Evolutionary conservation across 2,329 filamentous ascomycete genomes (phyloP).

Genomic region (Cryphonectria nitschkei): DNA sequence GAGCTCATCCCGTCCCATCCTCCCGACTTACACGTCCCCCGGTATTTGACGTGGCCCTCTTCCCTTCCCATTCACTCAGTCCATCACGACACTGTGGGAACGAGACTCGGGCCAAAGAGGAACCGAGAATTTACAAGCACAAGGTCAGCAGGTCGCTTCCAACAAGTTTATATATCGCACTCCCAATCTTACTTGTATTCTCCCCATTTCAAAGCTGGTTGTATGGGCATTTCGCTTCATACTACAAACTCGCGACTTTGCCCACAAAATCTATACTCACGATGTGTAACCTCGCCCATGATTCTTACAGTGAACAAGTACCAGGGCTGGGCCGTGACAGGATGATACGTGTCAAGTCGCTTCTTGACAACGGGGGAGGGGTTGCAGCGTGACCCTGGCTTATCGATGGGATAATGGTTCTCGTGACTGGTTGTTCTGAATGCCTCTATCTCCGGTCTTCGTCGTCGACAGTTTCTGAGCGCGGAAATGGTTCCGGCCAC

Average conservation of each 20-base stretch:
- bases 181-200: too few relatives aligned
- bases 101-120: slow-evolving; percentile 7
- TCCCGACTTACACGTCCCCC: slow-evolving; percentile 24
- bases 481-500: slow-evolving; percentile 43
- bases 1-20: slow-evolving; percentile 20
- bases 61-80: background rate
- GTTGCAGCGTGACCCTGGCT: slow-evolving; percentile 23
- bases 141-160: slow-evolving; percentile 11
- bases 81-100: background rate
- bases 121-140: slow-evolving; percentile 16
- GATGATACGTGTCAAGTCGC: background rate
- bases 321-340: slow-evolving; percentile 3
- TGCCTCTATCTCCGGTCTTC: slow-evolving; percentile 30
- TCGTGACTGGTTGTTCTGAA: slow-evolving; percentile 22
- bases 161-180: background rate
- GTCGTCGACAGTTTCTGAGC: slow-evolving; percentile 27
- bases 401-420: slow-evolving; percentile 19
- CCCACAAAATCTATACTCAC: slow-evolving; percentile 1
- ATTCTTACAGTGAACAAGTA: slow-evolving; percentile 9
- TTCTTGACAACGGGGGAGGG: slow-evolving; percentile 3
- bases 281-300: slow-evolving; percentile 8
- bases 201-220: too few relatives aligned
- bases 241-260: background rate
- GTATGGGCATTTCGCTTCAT: background rate
- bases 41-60: slow-evolving; percentile 16